These are phyloP conservation scores for Chrysoporthe austroafricana DNA, from an alignment of 2,329 filamentous ascomycete genomes.

Conservation along the genomic window DNA sequence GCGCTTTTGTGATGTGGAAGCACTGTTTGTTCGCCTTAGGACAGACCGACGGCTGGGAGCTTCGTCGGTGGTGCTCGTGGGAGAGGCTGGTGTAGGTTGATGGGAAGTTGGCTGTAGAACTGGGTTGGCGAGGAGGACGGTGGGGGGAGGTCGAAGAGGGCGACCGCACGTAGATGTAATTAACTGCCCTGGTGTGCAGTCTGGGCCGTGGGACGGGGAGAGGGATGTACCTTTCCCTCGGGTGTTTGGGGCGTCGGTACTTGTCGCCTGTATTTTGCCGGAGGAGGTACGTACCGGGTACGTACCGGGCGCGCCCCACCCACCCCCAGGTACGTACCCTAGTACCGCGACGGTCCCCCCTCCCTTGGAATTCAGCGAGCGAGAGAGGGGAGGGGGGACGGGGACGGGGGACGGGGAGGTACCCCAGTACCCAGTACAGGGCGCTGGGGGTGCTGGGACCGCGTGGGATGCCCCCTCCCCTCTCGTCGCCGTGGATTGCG, in stretches of 20 bases:
- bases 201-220: slow-evolving; percentile 24
- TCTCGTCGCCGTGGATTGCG: slow-evolving; percentile 3
- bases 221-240: slow-evolving; percentile 21
- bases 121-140: slow-evolving; percentile 28
- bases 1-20: slow-evolving; percentile 9
- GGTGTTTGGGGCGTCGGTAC: slow-evolving; percentile 23
- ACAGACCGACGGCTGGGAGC: slow-evolving; percentile 6
- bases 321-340: slow-evolving; percentile 22
- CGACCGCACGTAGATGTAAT: slow-evolving; percentile 35
- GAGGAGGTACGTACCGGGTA: slow-evolving; percentile 17
- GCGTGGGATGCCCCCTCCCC: neutral
- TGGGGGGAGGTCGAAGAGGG: slow-evolving; percentile 23
- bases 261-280: slow-evolving; percentile 29
- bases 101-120: slow-evolving; percentile 24
- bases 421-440: neutral
- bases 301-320: slow-evolving; percentile 29
- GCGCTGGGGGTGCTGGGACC: slow-evolving; percentile 6
- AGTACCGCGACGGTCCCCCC: neutral
- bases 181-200: slow-evolving; percentile 24
- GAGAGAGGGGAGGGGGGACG: neutral
- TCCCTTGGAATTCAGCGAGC: slow-evolving; percentile 16
- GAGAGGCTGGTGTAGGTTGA: slow-evolving; percentile 17
- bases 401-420: neutral
- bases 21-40: slow-evolving; percentile 2
- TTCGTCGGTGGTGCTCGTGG: slow-evolving; percentile 10